Percentiles rank a stretch among this genome's conserved stretches.
Evolutionary conservation across 352 stramenopile genomes (phyloP).

Genomic region (Sclerospora graminicola): DNA sequence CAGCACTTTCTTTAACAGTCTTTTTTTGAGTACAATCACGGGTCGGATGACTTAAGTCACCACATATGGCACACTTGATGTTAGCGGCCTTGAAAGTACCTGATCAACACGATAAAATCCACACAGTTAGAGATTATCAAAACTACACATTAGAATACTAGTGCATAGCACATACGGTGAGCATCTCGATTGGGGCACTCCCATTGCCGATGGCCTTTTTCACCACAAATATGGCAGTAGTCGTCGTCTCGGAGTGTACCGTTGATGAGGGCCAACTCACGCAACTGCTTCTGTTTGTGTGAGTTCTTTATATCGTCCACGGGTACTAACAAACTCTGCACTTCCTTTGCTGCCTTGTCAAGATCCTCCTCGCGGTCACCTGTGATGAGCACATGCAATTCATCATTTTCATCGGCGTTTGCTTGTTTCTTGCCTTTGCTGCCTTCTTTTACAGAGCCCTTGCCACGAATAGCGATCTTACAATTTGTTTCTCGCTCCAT

Average conservation of each 20-base stretch:
- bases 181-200: constrained; percentile 90
- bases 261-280: constrained; percentile 98
- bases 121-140: constrained; percentile 9
- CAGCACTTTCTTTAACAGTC: constrained; percentile 55
- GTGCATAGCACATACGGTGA: constrained; percentile 36
- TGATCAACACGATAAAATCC: constrained; percentile 5
- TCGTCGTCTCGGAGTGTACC: constrained; percentile 96
- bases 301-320: constrained; percentile 89
- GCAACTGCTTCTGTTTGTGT: constrained; percentile 98
- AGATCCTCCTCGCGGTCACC: constrained; percentile 85
- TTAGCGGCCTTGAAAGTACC: constrained; percentile 74
- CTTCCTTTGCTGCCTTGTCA: constrained; percentile 77
- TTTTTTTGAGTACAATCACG: constrained; percentile 93
- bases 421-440: constrained; percentile 85
- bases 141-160: constrained; percentile 9
- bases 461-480: constrained; percentile 97
- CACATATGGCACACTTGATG: constrained; percentile 97
- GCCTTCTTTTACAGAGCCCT: constrained; percentile 95
- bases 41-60: constrained; percentile 95
- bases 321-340: constrained; percentile 87
- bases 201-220: constrained; percentile 96
- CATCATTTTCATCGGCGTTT: constrained; percentile 92
- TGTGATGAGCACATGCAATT: constrained; percentile 92
- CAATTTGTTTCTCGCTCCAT: constrained; percentile 98
- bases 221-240: constrained; percentile 96